phyloP scores from a whole-genome alignment of 176 grass and related monocot species.

The Elymus sibiricus region DNA sequence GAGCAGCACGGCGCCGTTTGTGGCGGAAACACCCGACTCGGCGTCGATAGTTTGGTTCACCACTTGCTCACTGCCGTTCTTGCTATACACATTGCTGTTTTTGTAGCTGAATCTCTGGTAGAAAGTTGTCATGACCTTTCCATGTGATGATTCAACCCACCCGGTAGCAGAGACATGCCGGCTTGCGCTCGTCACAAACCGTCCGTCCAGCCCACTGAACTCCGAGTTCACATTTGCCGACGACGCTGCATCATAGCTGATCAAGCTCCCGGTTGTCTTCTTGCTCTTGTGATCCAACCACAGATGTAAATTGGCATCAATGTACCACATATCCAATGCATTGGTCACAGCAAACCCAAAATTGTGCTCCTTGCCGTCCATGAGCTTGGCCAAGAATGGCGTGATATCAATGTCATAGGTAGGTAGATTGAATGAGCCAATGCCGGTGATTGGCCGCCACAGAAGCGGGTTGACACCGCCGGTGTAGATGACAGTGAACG shows the following conservation, averaged over 20 bases:
- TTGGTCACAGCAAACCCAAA: conserved; percentile 55
- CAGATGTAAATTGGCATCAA: conserved; percentile 60
- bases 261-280: conserved; percentile 33
- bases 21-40: conserved; percentile 30
- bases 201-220: conserved; percentile 38
- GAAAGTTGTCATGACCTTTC: conserved; percentile 46
- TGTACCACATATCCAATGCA: conserved; percentile 42
- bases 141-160: conserved; percentile 51
- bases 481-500: conserved; percentile 60
- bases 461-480: conserved; percentile 59
- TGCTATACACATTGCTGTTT: conserved; percentile 40
- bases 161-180: conserved; percentile 43
- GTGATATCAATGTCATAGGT: conserved; percentile 67
- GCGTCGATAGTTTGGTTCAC: conserved; percentile 48
- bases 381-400: conserved; percentile 49
- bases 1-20: neutral
- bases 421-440: conserved; percentile 53
- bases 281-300: conserved; percentile 56
- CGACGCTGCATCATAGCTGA: conserved; percentile 23
- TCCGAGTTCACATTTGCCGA: conserved; percentile 9
- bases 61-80: conserved; percentile 31
- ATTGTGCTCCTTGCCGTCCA: conserved; percentile 48
- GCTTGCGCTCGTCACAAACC: conserved; percentile 32
- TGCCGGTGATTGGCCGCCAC: conserved; percentile 51
- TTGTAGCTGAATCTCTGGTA: conserved; percentile 39